Evolutionary conservation across 305 asterid genomes (phyloP).

Genomic region (Euphrasia arctica): DNA sequence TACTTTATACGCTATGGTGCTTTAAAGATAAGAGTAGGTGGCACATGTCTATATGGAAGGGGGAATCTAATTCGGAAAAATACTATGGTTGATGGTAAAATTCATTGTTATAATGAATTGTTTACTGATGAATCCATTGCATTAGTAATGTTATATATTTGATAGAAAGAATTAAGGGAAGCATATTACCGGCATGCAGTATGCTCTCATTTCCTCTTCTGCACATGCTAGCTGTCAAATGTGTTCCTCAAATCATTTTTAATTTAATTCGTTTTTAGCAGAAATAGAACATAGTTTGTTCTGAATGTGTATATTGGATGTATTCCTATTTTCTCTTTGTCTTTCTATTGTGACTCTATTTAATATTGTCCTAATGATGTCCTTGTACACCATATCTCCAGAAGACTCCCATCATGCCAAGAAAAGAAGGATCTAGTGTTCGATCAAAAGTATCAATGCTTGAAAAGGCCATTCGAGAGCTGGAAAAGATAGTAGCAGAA

Average conservation of each 20-base stretch:
- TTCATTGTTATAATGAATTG: not conserved
- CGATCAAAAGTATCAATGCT: conserved; percentile 63
- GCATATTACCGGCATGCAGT: conserved; percentile 8
- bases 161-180: not conserved
- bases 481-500: conserved; percentile 90
- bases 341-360: conserved; percentile 6
- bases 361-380: conserved; percentile 23
- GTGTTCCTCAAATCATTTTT: conserved; percentile 11
- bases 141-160: not conserved
- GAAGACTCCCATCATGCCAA: conserved; percentile 44
- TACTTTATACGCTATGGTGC: not conserved
- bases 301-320: conserved; percentile 4
- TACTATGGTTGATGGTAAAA: conserved; percentile 5
- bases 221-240: conserved; percentile 6
- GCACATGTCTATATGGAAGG: not conserved
- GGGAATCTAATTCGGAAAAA: conserved; percentile 11
- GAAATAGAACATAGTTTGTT: conserved; percentile 18
- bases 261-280: conserved; percentile 11
- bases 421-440: conserved; percentile 71
- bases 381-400: conserved; percentile 34
- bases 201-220: not conserved
- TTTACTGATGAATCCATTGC: not conserved
- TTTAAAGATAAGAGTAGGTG: not conserved
- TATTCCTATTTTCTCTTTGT: not conserved
- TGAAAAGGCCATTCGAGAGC: conserved; percentile 88